Base-by-base conservation (phyloP, 495 filamentous ascomycete genomes). In the Massariosphaeria phaeospora region DNA sequence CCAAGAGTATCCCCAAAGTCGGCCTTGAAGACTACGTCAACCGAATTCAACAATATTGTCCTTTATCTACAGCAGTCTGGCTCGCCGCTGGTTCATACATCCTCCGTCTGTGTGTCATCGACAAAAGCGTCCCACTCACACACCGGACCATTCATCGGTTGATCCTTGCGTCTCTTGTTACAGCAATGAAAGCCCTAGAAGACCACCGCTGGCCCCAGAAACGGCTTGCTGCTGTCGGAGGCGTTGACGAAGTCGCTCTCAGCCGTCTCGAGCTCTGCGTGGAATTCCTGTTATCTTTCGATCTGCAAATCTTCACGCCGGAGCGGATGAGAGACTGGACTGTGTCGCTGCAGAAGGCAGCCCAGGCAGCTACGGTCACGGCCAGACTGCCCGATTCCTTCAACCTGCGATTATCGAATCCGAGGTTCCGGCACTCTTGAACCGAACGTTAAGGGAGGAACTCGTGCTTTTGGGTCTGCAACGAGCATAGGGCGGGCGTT, bases 31-130 rank as follows among this genome's bases (percentile, higher is more conserved):
- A 94, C 41, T 98, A 98, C 67, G 76, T 96, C 17, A 70, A 82
- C 56, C 86, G 93, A 38, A 80, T 97, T 42, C 91, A 97, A 67
- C 77, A 75, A 31, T 97, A 83, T 67, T 98, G 93, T 59, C 91
- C 94, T 18, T 86, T 96, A 81, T 94, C 89, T n/a, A 91, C 93
- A 2, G 91, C 83, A 13, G 94, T 96, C 27, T 95, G 93, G 62
- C 82, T 98, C n/a, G 89, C 93, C 1, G 83, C 93, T 1, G 88
- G 88, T 39, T 71, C 84, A n/a, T 97, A 97, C 67, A 89, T 96
- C 46, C 84, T 89, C 62, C 78, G 81, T 43, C 78, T 97, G 34
- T 58, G 82, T 0, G 77, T 90, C 9, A 72, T 82, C 29, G 89
- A 96, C 59, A 78, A 78, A 44, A 80, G 93, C 13, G 70, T 73